Evolutionary conservation across 192 early-diverging fungal genomes (phyloP), one percentile per base, ranked within the genome.

Genomic region (Coemansia sp.): DNA sequence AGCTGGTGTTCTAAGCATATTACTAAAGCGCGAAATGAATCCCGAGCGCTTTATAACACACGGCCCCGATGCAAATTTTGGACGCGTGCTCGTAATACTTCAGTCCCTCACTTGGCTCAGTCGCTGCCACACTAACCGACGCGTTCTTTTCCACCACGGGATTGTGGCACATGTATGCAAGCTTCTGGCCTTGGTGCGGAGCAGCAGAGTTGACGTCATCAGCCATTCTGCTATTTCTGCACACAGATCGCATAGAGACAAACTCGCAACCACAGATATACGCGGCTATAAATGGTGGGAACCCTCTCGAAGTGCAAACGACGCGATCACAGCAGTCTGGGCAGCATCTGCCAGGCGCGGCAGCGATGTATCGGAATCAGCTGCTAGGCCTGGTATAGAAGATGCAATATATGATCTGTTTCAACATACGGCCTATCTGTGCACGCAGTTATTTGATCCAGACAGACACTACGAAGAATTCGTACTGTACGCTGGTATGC

Each of bases 91-190:
- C 12, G 12, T 62, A 24, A 30, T 65, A 19, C 59, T 76, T n/a
- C 68, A 63, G 51, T 62, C 67, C 32, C 34, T 64, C 24, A 50
- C 56, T 7, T 71, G 68, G 68, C 24, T 63, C 24, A 27, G 63
- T 56, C 31, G 12, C 26, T 52, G 44, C 30, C 28, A 41, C 18
- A 32, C 55, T 12, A 76, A 76, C 52, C 59, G 68, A 7, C 58
- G 52, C 18, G 68, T 76, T 23, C 24, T 76, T 44, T 19, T 67
- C 47, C 74, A 76, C 53, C 74, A 76, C 31, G 64, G 41, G 19
- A 30, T 52, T 23, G 22, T 56, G 9, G 25, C 41, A 2, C 48
- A 41, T 21, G 26, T 65, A 5, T 30, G 58, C 51, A 44, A 62
- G 54, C 16, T 56, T 21, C 47, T 76, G 27, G 59, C 27, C 14